phyloP scores from a whole-genome alignment of 2,329 filamentous ascomycete species.

The Dothideomycetes sp. region DNA sequence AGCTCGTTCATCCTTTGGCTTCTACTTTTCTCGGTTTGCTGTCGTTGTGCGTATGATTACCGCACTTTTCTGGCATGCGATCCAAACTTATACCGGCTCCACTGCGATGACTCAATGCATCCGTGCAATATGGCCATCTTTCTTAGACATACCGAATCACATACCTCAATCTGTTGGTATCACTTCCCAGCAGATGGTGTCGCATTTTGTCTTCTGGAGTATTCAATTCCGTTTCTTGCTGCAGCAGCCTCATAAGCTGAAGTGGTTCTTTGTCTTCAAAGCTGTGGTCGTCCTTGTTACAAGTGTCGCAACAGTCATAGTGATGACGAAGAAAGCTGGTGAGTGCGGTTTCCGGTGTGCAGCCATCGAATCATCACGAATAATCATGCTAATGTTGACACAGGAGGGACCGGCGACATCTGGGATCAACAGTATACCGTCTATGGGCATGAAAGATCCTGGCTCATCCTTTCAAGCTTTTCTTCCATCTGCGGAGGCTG shows the following conservation, averaged over 20 bases:
- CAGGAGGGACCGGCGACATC: conserved; percentile 19
- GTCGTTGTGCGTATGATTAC: conserved; percentile 43
- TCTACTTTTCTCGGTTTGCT: conserved; percentile 45
- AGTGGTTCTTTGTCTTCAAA: conserved; percentile 40
- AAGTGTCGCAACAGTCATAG: conserved; percentile 6
- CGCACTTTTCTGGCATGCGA: conserved; percentile 54
- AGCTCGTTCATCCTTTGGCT: conserved; percentile 45
- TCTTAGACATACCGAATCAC: conserved; percentile 40
- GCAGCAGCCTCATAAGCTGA: conserved; percentile 30
- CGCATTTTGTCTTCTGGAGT: conserved; percentile 46
- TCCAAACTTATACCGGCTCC: conserved; percentile 53
- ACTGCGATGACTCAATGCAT: conserved; percentile 33
- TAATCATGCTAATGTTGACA: too few relatives aligned
- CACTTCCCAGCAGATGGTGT: conserved; percentile 44
- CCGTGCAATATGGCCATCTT: conserved; percentile 47
- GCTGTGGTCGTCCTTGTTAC: conserved; percentile 18
- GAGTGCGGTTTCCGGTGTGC: too few relatives aligned
- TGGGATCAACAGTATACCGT: conserved; percentile 18
- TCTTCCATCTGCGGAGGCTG: conserved; percentile 17
- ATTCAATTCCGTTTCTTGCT: conserved; percentile 44
- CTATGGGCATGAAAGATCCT: conserved; percentile 15
- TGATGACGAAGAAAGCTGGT: conserved; percentile 12
- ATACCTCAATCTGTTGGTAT: conserved; percentile 42
- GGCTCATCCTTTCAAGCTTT: conserved; percentile 18
- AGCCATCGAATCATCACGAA: too few relatives aligned